Evolutionary conservation across 306 rosid species (phyloP).

Genomic region (Prunus mume): DNA sequence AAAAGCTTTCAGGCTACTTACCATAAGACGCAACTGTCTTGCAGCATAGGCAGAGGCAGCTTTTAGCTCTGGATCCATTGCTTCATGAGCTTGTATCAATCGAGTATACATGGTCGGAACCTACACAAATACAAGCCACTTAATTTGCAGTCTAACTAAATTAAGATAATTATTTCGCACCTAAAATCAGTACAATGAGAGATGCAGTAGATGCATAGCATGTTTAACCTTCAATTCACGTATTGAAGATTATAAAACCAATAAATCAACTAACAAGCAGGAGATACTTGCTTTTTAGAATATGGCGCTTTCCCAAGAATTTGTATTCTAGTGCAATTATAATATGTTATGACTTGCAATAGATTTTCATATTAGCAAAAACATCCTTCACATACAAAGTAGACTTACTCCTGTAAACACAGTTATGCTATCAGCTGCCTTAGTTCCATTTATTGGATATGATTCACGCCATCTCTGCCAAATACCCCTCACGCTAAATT

Average conservation of each 20-base stretch:
- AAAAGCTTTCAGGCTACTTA: slow-evolving; percentile 31
- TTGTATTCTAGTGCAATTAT: background rate
- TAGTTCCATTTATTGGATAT: slow-evolving; percentile 61
- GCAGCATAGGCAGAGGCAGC: slow-evolving; percentile 73
- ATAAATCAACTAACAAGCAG: slow-evolving; percentile 14
- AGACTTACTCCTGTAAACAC: slow-evolving; percentile 89
- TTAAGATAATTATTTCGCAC: background rate
- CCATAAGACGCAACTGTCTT: slow-evolving; percentile 91
- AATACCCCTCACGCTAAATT: slow-evolving; percentile 86
- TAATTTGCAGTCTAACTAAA: slow-evolving; percentile 12
- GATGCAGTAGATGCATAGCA: background rate
- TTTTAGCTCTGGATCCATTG: slow-evolving; percentile 77
- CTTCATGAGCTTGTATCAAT: slow-evolving; percentile 78
- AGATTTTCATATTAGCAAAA: background rate
- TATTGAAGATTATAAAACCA: background rate
- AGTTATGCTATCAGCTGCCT: slow-evolving; percentile 57
- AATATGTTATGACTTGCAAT: background rate
- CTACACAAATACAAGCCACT: slow-evolving; percentile 41
- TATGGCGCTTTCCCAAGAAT: background rate
- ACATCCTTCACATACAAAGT: slow-evolving; percentile 13
- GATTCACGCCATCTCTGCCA: slow-evolving; percentile 98
- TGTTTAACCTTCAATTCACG: background rate
- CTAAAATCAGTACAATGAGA: background rate
- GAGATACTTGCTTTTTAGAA: slow-evolving; percentile 14
- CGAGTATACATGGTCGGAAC: slow-evolving; percentile 91